phyloP scores from a whole-genome alignment of 1,139 yeast species.

The Geotrichum carabidarum region DNA sequence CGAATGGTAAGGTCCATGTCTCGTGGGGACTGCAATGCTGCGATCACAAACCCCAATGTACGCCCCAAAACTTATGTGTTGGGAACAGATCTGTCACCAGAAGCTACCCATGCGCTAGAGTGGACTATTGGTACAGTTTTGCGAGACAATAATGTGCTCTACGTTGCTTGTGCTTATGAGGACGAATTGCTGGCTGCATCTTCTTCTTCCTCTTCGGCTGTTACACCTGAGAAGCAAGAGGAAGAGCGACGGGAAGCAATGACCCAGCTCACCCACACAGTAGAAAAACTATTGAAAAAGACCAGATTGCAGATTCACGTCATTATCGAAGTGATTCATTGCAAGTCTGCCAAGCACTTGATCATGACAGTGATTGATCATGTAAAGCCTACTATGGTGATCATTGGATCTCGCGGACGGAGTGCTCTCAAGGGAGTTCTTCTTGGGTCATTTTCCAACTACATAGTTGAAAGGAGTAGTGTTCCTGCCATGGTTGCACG shows the following conservation, averaged over 20 bases:
- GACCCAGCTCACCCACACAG: constrained; percentile 56
- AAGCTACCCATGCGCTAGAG: constrained; percentile 77
- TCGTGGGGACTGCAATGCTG: constrained; percentile 58
- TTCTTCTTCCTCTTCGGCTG: constrained; percentile 24
- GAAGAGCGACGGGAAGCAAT: constrained; percentile 52
- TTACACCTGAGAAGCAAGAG: constrained; percentile 40
- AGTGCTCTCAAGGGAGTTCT: constrained; percentile 71
- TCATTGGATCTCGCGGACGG: constrained; percentile 77
- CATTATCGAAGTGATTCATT: constrained; percentile 71
- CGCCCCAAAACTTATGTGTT: constrained; percentile 66
- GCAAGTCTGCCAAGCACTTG: constrained; percentile 82
- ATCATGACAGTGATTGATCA: constrained; percentile 78
- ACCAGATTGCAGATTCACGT: constrained; percentile 75
- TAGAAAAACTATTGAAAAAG: constrained; percentile 54
- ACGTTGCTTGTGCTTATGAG: constrained; percentile 72
- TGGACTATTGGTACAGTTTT: constrained; percentile 87
- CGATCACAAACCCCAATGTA: constrained; percentile 44
- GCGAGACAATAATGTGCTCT: constrained; percentile 77
- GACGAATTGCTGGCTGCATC: constrained; percentile 46
- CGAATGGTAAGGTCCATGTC: constrained; percentile 64
- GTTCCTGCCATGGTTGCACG: constrained; percentile 92
- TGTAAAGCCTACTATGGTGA: constrained; percentile 74
- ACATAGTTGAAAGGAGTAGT: constrained; percentile 67
- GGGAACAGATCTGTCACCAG: constrained; percentile 80
- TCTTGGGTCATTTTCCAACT: constrained; percentile 70